A percentile compares a stretch with the other conserved stretches of the same genome.
phyloP scores from a whole-genome alignment of 176 grass and related monocot genomes.

The Oryza rufipogon region DNA sequence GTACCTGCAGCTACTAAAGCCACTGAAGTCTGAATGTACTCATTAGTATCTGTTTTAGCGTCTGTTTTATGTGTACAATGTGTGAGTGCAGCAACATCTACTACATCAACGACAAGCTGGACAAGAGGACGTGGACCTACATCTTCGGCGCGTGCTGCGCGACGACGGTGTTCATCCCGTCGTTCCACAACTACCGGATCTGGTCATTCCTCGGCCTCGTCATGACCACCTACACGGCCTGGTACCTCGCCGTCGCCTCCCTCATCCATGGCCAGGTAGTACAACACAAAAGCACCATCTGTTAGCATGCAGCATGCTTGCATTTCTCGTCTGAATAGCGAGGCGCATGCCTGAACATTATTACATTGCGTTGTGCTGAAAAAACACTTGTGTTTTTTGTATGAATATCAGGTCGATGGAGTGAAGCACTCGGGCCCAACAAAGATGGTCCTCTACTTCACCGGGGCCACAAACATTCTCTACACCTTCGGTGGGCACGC shows the following conservation, averaged over 20 bases:
- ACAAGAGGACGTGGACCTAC: slow-evolving; percentile 99
- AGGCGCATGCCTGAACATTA: background rate
- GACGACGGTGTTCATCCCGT: slow-evolving; percentile 99
- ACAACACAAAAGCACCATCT: background rate
- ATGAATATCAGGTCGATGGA: slow-evolving; percentile 68
- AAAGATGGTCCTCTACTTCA: slow-evolving; percentile 98
- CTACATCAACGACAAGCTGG: slow-evolving; percentile 99
- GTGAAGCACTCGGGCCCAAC: slow-evolving; percentile 93
- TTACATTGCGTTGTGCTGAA: background rate
- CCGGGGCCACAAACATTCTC: slow-evolving; percentile 99
- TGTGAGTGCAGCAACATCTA: slow-evolving; percentile 82
- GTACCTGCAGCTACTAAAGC: background rate
- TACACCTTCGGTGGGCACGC: slow-evolving; percentile 99
- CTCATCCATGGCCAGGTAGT: slow-evolving; percentile 88
- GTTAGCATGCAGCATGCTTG: too few species aligned
- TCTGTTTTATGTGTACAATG: background rate
- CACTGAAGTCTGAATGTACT: background rate
- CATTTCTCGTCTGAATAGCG: background rate
- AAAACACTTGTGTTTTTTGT: background rate
- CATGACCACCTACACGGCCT: slow-evolving; percentile 98
- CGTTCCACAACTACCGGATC: slow-evolving; percentile 99
- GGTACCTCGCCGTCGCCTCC: slow-evolving; percentile 97
- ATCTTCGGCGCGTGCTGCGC: slow-evolving; percentile 99
- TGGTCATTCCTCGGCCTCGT: slow-evolving; percentile 96
- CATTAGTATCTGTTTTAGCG: background rate